phyloP scores from a whole-genome alignment of 768 basidiomycete species.

The Leccinum subgranulosum region DNA sequence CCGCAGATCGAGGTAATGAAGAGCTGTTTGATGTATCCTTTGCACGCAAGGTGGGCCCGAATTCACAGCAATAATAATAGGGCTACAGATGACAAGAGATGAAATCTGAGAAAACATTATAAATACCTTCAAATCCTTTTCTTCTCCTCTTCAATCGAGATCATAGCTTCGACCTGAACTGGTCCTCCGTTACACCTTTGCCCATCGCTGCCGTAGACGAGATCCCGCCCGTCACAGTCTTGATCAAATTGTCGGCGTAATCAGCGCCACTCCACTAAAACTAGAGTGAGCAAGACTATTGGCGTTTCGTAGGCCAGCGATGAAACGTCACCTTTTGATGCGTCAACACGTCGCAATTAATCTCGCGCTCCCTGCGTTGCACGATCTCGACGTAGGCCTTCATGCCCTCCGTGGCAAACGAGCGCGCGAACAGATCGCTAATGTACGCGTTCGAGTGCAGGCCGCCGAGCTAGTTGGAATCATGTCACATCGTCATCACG shows the following conservation, averaged over 20 bases:
- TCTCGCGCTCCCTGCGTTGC: constrained; percentile 88
- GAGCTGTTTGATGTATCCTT: too few species aligned
- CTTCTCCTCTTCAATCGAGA: not conserved
- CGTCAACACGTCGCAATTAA: constrained; percentile 94
- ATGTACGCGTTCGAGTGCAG: constrained; percentile 98
- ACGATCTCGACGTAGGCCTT: constrained; percentile 97
- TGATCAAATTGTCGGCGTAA: constrained; percentile 86
- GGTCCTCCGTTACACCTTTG: constrained; percentile 88
- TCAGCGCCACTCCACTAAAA: constrained; percentile 93
- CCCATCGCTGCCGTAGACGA: constrained; percentile 99
- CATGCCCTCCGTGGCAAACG: constrained; percentile 95
- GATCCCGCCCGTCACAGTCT: constrained; percentile 96
- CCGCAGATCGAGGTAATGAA: too few species aligned
- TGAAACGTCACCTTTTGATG: constrained; percentile 80
- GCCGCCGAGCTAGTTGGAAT: constrained; percentile 72
- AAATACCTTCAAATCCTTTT: not conserved
- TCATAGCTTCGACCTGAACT: constrained; percentile 61
- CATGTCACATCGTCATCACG: constrained; percentile 1
- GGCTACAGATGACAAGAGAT: not conserved
- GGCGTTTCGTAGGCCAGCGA: not conserved
- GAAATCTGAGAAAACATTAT: not conserved
- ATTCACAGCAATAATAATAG: too few species aligned
- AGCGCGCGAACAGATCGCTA: constrained; percentile 85
- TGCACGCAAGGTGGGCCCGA: too few species aligned
- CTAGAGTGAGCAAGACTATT: constrained; percentile 12